phyloP scores from a whole-genome alignment of 768 basidiomycete species.

The Russula sp. region DNA sequence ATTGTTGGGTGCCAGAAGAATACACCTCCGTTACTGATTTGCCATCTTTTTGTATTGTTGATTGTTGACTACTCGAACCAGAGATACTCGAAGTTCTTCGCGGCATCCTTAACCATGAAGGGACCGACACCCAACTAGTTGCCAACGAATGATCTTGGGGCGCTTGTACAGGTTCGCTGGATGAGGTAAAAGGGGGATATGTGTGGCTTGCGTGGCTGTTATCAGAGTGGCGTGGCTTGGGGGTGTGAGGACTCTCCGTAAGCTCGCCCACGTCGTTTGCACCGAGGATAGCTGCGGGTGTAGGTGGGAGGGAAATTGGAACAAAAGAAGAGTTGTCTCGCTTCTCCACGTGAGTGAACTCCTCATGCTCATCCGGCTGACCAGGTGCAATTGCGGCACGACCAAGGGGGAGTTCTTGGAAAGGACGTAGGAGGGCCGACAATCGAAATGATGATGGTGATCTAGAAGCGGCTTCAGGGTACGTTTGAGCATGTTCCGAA shows the following conservation, averaged over 20 bases:
- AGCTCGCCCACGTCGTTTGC: neutral
- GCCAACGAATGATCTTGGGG: slow-evolving; percentile 18
- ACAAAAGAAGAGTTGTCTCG: slow-evolving; percentile 49
- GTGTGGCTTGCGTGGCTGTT: slow-evolving; percentile 15
- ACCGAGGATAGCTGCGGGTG: neutral
- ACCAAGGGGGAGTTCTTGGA: slow-evolving; percentile 49
- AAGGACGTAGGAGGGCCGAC: slow-evolving; percentile 59
- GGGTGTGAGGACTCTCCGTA: slow-evolving; percentile 2
- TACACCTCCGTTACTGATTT: slow-evolving; percentile 22
- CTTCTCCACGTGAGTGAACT: slow-evolving; percentile 67
- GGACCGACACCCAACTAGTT: slow-evolving; percentile 24
- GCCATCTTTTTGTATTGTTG: slow-evolving; percentile 3
- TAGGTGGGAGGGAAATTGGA: slow-evolving; percentile 14
- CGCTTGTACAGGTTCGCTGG: slow-evolving; percentile 1
- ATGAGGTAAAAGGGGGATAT: slow-evolving; percentile 20
- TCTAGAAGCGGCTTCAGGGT: slow-evolving; percentile 31
- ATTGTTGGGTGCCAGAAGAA: slow-evolving; percentile 35
- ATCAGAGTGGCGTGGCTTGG: slow-evolving; percentile 2
- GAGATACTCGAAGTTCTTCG: slow-evolving; percentile 11
- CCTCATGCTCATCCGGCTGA: slow-evolving; percentile 42
- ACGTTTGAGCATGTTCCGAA: slow-evolving; percentile 25
- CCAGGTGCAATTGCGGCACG: slow-evolving; percentile 33
- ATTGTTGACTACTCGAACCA: neutral
- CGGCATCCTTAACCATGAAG: slow-evolving; percentile 22
- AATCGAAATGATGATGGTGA: slow-evolving; percentile 51